phyloP scores from a whole-genome alignment of 148 eudicot genomes.

The Heliamphora exappendiculata region DNA sequence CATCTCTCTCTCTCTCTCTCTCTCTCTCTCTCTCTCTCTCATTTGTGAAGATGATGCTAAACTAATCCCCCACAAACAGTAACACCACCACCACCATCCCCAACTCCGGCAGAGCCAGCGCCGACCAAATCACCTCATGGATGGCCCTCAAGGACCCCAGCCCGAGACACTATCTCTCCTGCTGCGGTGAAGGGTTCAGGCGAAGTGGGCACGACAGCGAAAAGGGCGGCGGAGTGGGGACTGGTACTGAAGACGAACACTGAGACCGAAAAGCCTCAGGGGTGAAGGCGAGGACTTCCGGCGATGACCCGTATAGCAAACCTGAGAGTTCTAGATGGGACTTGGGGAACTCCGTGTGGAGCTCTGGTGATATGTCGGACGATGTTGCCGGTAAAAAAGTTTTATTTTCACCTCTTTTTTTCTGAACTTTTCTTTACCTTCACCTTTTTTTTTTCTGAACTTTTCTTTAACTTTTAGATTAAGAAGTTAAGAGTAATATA shows the following conservation, averaged over 20 bases:
- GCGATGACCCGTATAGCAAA: constrained; percentile 39
- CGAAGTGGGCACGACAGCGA: constrained; percentile 39
- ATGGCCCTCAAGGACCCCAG: constrained; percentile 79
- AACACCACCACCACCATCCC: no score
- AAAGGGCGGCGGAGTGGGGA: constrained; percentile 98
- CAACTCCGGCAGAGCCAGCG: constrained; percentile 23
- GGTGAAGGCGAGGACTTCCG: constrained; percentile 66
- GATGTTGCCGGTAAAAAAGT: constrained; percentile 41
- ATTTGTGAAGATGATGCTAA: no score
- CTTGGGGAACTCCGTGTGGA: constrained; percentile 61
- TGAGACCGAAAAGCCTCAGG: constrained; percentile 78
- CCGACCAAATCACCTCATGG: constrained; percentile 70
- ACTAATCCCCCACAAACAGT: no score
- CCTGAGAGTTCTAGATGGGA: constrained; percentile 48
- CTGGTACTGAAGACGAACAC: constrained; percentile 65
- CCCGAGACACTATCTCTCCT: constrained; percentile 8
- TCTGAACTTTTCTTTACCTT: no score
- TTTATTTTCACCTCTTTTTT: no score
- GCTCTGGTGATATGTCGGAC: constrained; percentile 84
- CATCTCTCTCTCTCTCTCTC: no score
- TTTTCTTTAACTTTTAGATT: no score
- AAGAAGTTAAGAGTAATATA: no score
- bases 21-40: no score
- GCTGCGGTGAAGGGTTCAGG: no score
- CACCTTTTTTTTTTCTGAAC: no score